Evolutionary conservation across 495 filamentous ascomycete genomes (phyloP), one percentile per base, ranked within the genome.

Genomic region (Aspergillus affinis): DNA sequence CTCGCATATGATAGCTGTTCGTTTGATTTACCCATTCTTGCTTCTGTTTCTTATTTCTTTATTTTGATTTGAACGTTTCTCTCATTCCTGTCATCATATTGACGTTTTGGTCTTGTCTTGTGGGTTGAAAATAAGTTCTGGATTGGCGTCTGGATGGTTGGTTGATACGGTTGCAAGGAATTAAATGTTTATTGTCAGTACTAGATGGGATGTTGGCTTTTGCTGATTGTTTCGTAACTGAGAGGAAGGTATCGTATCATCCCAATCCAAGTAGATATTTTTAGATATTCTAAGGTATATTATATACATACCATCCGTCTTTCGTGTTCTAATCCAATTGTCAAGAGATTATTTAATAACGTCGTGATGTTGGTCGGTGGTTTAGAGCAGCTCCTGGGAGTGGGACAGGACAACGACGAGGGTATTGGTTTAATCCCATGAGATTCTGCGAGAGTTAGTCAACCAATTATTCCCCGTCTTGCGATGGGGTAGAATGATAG

Each of bases 381-480:
- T 30, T 30, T 12, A 32, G 30, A 32, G 30, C 2, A 26, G 23
- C 2, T 2, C 23, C 23, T 26, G 23, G 2, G 23, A n/a, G 23
- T 4, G 4, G 23, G 23, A 26, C 23, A 26, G 4, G 23, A 26
- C 23, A 26, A 4, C 23, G 23, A 32, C 10, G 30, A 32, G 3
- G 30, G 30, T n/a, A 17, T 19, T 30, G 6, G 29, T 10, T 70
- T 59, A 76, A 63, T 77, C 68, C 75, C 75, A 77, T 27, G 75
- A 77, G 48, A 77, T 77, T 4, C 75, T 77, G 53, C 44, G 52
- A 29, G 0, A 19, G 65, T 76, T 57, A 75, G 69, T 36, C 23
- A 26, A 48, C 9, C 32, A 17, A 54, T 6, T 17, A 12, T 26
- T 18, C n/a, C n/a, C n/a, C 45, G 41, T 41, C n/a, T 6, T 15